Evolutionary conservation across 2,329 filamentous ascomycete species (phyloP).

Genomic region (Cylindrodendrum hubeiense): DNA sequence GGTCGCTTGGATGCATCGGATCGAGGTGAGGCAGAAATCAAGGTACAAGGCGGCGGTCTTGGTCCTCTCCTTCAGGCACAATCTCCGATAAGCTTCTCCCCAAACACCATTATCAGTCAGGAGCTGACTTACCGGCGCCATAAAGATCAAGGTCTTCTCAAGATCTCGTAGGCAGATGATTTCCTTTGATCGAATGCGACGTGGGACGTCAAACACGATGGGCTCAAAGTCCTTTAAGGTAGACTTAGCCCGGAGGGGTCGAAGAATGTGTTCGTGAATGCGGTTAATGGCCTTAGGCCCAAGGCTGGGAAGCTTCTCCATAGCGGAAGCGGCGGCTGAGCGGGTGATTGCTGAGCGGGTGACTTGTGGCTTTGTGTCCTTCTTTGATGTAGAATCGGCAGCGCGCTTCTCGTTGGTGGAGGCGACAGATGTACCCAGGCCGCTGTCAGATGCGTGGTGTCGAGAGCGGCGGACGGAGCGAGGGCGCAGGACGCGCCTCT

Average conservation of each 20-base stretch:
- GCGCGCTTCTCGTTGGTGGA: slow-evolving; percentile 67
- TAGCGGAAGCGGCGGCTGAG: slow-evolving; percentile 64
- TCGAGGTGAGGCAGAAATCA: slow-evolving; percentile 90
- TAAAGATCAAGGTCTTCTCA: slow-evolving; percentile 91
- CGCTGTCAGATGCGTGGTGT: slow-evolving; percentile 86
- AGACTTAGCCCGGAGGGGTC: slow-evolving; percentile 80
- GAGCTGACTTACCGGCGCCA: slow-evolving; percentile 89
- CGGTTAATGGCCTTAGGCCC: slow-evolving; percentile 78
- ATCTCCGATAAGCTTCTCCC: slow-evolving; percentile 77
- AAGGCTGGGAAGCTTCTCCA: slow-evolving; percentile 69
- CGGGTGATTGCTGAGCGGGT: slow-evolving; percentile 66
- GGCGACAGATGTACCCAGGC: slow-evolving; percentile 84
- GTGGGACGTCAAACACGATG: slow-evolving; percentile 82
- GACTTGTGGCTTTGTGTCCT: slow-evolving; percentile 55
- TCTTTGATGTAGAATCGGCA: slow-evolving; percentile 55
- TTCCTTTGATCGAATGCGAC: slow-evolving; percentile 84
- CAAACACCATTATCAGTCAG: slow-evolving; percentile 67
- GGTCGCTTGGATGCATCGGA: slow-evolving; percentile 90
- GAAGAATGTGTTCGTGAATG: slow-evolving; percentile 83
- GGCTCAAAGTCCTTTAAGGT: slow-evolving; percentile 84
- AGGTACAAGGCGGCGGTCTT: slow-evolving; percentile 80
- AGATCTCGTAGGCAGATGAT: slow-evolving; percentile 93
- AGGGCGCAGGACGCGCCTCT: slow-evolving; percentile 65
- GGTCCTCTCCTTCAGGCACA: slow-evolving; percentile 81
- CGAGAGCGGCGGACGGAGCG: slow-evolving; percentile 68